Conservation (phyloP, 176 grass and related monocot genomes). For the Musa beccarii region DNA sequence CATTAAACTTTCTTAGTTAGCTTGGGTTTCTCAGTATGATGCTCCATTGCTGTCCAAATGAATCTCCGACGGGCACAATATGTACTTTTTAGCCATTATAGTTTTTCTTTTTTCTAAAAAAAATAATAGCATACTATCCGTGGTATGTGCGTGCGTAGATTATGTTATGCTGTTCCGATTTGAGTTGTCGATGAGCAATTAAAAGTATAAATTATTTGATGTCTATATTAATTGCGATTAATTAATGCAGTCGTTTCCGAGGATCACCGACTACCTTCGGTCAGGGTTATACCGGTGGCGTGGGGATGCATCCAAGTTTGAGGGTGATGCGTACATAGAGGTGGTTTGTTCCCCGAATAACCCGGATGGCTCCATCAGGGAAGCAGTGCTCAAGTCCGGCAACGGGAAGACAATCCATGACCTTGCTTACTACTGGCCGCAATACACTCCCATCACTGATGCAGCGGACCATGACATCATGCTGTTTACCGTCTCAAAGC, state of each 20-base stretch:
- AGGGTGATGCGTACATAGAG: constrained; percentile 56
- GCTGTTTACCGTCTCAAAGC: constrained; percentile 93
- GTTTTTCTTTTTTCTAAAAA: too few relatives aligned
- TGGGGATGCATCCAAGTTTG: constrained; percentile 46
- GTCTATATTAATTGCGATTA: too few relatives aligned
- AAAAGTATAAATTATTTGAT: background rate
- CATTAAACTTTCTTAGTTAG: too few relatives aligned
- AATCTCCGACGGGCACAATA: too few relatives aligned
- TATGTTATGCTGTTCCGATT: background rate
- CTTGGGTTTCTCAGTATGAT: too few relatives aligned
- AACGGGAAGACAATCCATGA: constrained; percentile 54
- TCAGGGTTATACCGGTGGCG: constrained; percentile 62
- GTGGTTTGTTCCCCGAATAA: constrained; percentile 86
- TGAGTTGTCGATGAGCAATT: background rate
- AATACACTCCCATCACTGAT: constrained; percentile 63
- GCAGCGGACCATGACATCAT: constrained; percentile 58
- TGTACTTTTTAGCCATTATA: too few relatives aligned
- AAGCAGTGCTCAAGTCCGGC: constrained; percentile 36
- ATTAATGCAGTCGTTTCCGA: constrained; percentile 47
- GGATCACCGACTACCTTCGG: constrained; percentile 49
- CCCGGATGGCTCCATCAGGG: constrained; percentile 53
- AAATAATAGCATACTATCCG: too few relatives aligned
- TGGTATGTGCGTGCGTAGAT: too few relatives aligned
- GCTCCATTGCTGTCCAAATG: too few relatives aligned
- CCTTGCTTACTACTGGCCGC: constrained; percentile 90